phyloP scores from a whole-genome alignment of 2,329 filamentous ascomycete species.

The Myriosclerotinia scirpicola region DNA sequence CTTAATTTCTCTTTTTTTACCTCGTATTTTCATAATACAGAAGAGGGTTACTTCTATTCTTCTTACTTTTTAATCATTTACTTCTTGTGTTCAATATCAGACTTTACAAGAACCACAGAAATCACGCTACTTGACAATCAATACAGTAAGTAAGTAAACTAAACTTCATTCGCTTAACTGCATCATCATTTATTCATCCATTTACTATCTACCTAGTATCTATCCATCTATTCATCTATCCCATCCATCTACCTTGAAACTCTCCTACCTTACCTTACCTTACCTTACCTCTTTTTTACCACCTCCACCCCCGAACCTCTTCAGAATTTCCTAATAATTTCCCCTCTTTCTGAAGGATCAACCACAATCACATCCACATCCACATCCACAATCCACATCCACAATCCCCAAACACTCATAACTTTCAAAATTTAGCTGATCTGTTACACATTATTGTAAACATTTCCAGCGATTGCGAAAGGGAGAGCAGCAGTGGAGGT shows the following conservation, averaged over 20 bases:
- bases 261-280: background rate
- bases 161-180: no score
- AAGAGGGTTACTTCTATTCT: no score
- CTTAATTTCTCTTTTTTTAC: no score
- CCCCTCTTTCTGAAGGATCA: conserved; percentile 22
- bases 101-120: no score
- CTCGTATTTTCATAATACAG: no score
- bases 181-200: no score
- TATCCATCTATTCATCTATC: background rate
- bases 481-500: conserved; percentile 24
- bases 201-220: background rate
- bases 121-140: no score
- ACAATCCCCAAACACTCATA: background rate
- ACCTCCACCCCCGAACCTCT: no score
- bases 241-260: background rate
- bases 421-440: conserved; percentile 4
- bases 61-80: no score
- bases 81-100: no score
- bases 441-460: conserved; percentile 16
- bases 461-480: conserved; percentile 23
- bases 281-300: background rate
- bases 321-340: background rate
- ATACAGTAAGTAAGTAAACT: no score
- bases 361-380: background rate
- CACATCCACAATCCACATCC: background rate